Evolutionary conservation across 2,329 filamentous ascomycete species (phyloP), one percentile per base, ranked within the genome.

Genomic region (Scedosporium aurantiacum): DNA sequence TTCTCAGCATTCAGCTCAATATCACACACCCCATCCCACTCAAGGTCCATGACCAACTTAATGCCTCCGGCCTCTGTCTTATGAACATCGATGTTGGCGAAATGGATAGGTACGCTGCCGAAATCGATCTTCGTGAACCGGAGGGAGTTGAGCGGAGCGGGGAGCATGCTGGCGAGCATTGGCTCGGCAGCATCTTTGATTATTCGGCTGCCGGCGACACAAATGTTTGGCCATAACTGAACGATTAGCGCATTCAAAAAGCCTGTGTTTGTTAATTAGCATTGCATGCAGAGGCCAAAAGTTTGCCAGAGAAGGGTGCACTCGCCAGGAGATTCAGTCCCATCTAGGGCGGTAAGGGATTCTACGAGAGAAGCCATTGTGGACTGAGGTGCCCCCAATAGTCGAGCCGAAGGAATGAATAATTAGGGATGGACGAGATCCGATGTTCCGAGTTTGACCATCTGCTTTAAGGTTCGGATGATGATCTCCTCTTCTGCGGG

Each of bases 151-250:
- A 80, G 70, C 10, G 76, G 77, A 0, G 75, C 72, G 0, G 78
- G 77, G 2, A 79, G 72, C 67, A 75, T 78, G 4, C 72, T 71
- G 1, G 72, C 74, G 45, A 79, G 73, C 66, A 79, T 79, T 41
- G 77, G 77, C 65, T 79, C 76, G 32, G 76, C 77, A 18, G 76
- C 75, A 4, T 78, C 73, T 63, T 79, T 79, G 50, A 73, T 68
- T 70, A 78, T 79, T 55, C 70, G 70, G 66, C 71, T 69, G 47
- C 72, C 75, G 21, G 74, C 76, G 4, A 76, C 71, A 52, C 71
- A 73, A 68, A 79, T 78, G 65, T 79, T 79, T 41, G 78, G 78
- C 78, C 78, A 80, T 66, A 80, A 67, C 61, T 78, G 75, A 14
- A 66, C 71, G 43, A 79, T 70, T 37, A 80, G 74, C 63, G 79